Percentiles rank a stretch among this genome's conserved stretches.
These are phyloP conservation scores for Maudiozyma bulderi DNA, from an alignment of 805 yeast genomes.

Conservation along the genomic window DNA sequence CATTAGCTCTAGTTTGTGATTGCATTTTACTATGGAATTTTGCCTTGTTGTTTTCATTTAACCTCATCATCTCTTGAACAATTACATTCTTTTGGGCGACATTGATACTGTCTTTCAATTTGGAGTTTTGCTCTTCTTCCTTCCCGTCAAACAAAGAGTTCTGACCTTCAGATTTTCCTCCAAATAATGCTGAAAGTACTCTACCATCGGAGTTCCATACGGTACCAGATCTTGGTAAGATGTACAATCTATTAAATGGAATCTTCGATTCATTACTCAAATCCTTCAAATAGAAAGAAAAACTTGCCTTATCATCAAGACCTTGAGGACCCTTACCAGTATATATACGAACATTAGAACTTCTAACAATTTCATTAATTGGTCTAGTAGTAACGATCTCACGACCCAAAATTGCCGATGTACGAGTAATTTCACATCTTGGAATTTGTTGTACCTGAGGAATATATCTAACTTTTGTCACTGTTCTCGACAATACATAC, in stretches of 20 bases:
- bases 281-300: conserved; percentile 19
- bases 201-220: conserved; percentile 25
- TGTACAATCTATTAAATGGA: conserved; percentile 16
- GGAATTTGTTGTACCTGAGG: conserved; percentile 14
- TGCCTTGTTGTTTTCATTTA: conserved; percentile 9
- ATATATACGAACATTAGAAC: conserved; percentile 13
- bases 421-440: conserved; percentile 16
- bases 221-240: conserved; percentile 24
- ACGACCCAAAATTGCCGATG: conserved; percentile 15
- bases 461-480: conserved; percentile 19
- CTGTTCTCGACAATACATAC: conserved; percentile 20
- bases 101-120: neutral
- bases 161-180: conserved; percentile 9
- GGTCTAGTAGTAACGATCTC: conserved; percentile 9
- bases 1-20: neutral
- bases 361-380: conserved; percentile 12
- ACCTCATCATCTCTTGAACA: conserved; percentile 12
- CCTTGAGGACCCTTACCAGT: conserved; percentile 27
- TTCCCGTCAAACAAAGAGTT: neutral
- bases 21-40: conserved; percentile 10
- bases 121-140: neutral
- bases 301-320: conserved; percentile 23
- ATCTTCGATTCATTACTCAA: conserved; percentile 6
- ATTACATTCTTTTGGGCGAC: conserved; percentile 2
- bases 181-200: conserved; percentile 23